Base-by-base conservation (phyloP, 371 early-diverging fungal species). In the Lichtheimia ramosa region DNA sequence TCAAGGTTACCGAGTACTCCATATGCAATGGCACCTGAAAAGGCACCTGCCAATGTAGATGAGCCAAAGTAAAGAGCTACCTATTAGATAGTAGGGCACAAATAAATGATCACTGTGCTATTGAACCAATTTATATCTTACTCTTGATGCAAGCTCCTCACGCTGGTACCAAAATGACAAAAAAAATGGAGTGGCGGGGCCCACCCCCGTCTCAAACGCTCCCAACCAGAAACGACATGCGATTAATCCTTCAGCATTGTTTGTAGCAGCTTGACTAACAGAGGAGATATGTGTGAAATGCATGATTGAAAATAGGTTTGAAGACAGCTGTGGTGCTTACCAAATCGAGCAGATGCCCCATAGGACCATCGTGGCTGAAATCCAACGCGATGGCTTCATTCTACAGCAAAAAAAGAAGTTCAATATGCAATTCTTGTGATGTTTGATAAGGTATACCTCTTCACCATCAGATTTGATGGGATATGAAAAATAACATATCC, bases 161-260 rank as follows among this genome's bases (percentile, higher is more conserved):
- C 72, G 62, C 20, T 73, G 69, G 51, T 77, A 77, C 78, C 78
- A 77, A 53, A 73, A 78, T 2, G 75, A 75, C 7, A 77, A 56
- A 48, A 64, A 74, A 8, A 77, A 51, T 3, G 74, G 71, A 0
- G 69, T 69, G 0, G 71, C 63, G 6, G 75, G 73, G 6, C 78
- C 74, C 21, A 71, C 70, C 53, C 75, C 78, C 3, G 71, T 66
- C 58, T 75, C 79, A 56, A 75, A 75, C 12, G 62, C 64, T 48
- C 91, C 91, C 18, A 91, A 68, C 51, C 83, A 80, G 68, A 88
- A 83, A 1, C 91, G 79, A 27, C 80, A 70, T 1, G 78, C 73
- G 34, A 86, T 69, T 16, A 88, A 52, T 3, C 81, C 83, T 3
- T 72, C 48, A 18, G 77, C 79, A 56, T 75, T 75, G 4, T 68